Percentiles rank a stretch among this genome's conserved stretches.
phyloP scores from a whole-genome alignment of 495 filamentous ascomycete genomes.

The Rusavskia elegans region DNA sequence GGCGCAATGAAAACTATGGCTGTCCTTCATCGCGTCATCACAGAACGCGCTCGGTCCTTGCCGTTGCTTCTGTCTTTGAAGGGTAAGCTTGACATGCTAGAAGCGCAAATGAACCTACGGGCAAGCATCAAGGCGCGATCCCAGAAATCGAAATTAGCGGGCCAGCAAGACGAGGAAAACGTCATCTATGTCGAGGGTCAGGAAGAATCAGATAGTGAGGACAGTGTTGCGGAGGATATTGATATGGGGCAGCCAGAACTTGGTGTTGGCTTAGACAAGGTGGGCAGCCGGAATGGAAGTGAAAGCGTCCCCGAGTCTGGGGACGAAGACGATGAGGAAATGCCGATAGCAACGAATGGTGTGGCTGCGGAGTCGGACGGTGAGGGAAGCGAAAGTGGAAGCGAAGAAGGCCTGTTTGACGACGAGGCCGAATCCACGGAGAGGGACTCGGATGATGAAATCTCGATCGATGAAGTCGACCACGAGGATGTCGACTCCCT shows the following conservation, averaged over 20 bases:
- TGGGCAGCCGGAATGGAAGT: background rate
- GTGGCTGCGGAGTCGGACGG: conserved; percentile 17
- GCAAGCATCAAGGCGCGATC: conserved; percentile 35
- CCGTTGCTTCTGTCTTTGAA: conserved; percentile 72
- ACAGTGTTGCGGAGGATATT: conserved; percentile 28
- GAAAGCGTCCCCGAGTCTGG: conserved; percentile 1
- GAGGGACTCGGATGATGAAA: conserved; percentile 10
- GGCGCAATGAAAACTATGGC: conserved; percentile 60
- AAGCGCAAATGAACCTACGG: conserved; percentile 70
- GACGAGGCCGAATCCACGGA: conserved; percentile 15
- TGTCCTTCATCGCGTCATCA: conserved; percentile 66
- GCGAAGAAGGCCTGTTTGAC: conserved; percentile 9
- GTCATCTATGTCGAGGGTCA: conserved; percentile 83
- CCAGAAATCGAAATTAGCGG: conserved; percentile 24
- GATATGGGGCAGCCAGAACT: conserved; percentile 19
- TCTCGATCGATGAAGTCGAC: conserved; percentile 9
- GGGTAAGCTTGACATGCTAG: conserved; percentile 81
- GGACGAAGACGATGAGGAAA: conserved; percentile 8
- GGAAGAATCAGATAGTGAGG: conserved; percentile 26
- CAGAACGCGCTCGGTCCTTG: conserved; percentile 70
- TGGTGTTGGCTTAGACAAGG: conserved; percentile 5
- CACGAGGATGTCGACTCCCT: conserved; percentile 9
- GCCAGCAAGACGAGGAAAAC: conserved; percentile 39
- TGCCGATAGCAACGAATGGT: conserved; percentile 6
- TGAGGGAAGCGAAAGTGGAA: conserved; percentile 13